Base-by-base conservation (phyloP, 2,329 filamentous ascomycete species). In the Ceratocystis cubensis region DNA sequence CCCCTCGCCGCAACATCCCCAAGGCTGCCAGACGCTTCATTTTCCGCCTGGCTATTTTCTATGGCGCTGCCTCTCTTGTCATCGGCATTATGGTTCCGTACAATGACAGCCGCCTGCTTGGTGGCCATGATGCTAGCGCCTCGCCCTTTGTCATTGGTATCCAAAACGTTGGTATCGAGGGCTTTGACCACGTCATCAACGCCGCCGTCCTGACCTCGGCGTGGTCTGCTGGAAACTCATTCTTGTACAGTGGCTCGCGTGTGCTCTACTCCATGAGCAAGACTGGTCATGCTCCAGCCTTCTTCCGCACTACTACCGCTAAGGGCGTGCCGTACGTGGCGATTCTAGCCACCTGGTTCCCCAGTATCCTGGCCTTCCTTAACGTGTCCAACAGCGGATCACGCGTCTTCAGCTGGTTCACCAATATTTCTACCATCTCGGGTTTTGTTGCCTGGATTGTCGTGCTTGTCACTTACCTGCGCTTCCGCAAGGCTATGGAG, bases 91-190 rank as follows among this genome's bases (percentile, higher is more conserved):
- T 86, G 66, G 82, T 84, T 5, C 79, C 90, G 1, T 88, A 85
- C 72, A 80, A 89, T 69, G 84, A 92, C 70, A 69, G 76, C 0
- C 79, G 80, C 6, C 80, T 93, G 69, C 80, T 85, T 2, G 76
- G 76, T 44, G 81, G 79, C 62, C 85, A 85, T 70, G 78, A 82
- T 71, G 84, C 84, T 7, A 81, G 79, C 7, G 81, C 84, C 1
- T 86, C 82, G 41, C 85, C 85, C 1, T 84, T 86, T 74, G 83
- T 85, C 63, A 82, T 85, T 70, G 86, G 87, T 41, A 89, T 90
- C 75, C 80, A 85, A 72, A 78, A 82, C 25, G 80, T 87, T 4
- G 80, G 83, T 10, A 89, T 92, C 70, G 75, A 77, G 1, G 81
- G 79, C 0, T 79, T 89, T 1, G 83, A 86, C 70, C 82, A 82